phyloP scores from a whole-genome alignment of 306 rosid species.

The Gynostemma pentaphyllum region DNA sequence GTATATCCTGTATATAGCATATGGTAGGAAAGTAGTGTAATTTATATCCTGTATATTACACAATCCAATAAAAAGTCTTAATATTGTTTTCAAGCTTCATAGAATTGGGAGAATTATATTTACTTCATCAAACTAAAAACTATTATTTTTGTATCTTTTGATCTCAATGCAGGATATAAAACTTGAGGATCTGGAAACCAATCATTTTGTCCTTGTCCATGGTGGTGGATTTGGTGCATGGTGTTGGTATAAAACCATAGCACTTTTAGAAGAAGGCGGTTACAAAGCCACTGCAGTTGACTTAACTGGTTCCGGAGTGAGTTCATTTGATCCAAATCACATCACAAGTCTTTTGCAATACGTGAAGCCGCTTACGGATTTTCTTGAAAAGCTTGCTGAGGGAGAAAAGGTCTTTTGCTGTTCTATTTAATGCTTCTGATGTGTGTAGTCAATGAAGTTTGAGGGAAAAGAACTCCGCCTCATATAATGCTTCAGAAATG shows the following conservation, averaged over 20 bases:
- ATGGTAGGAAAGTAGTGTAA: too few relatives aligned
- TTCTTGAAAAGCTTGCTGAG: slow-evolving; percentile 64
- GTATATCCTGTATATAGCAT: too few relatives aligned
- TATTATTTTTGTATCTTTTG: not conserved
- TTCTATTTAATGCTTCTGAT: slow-evolving; percentile 2
- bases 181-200: slow-evolving; percentile 79
- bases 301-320: slow-evolving; percentile 88
- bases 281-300: slow-evolving; percentile 78
- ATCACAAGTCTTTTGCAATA: slow-evolving; percentile 64
- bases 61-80: not conserved
- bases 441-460: not conserved
- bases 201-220: slow-evolving; percentile 82
- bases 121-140: not conserved
- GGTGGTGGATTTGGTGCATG: slow-evolving; percentile 99
- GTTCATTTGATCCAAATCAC: slow-evolving; percentile 60
- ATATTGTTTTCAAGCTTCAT: not conserved
- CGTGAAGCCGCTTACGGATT: slow-evolving; percentile 74
- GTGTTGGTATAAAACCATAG: slow-evolving; percentile 99
- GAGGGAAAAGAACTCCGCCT: not conserved
- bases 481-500: not conserved
- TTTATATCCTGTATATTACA: not conserved
- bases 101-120: not conserved
- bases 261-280: slow-evolving; percentile 86
- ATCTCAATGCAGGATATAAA: slow-evolving; percentile 41
- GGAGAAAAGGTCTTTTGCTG: slow-evolving; percentile 50